Evolutionary conservation across 2,329 filamentous ascomycete species (phyloP), one percentile per base, ranked within the genome.

Genomic region (Ophiobolus disseminans): DNA sequence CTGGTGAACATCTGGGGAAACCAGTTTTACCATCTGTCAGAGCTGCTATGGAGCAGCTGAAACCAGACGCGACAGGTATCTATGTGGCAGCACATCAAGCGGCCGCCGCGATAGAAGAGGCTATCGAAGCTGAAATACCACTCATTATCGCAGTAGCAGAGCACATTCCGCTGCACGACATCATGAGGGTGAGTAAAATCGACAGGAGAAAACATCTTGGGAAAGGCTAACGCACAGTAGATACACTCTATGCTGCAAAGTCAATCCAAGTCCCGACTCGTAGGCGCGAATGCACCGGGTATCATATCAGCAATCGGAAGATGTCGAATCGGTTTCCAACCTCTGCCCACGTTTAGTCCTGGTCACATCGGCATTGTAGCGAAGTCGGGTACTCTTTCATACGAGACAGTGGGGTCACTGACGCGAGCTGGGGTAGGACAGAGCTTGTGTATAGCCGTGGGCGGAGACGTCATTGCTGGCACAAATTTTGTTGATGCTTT

Each of bases 341-440:
- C 89, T 4, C 75, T 92, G 10, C 82, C 86, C 0, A 90, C 86
- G 48, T 92, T 91, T 63, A 76, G 79, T 48, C 81, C 84, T 0
- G 89, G 88, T 0, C 81, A 83, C 47, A 78, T 93, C 17, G 89
- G 88, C 2, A 89, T 93, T 45, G 83, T 90, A 3, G 87, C 88
- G n/a, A 91, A 90, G 67, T 91, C 87, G 0, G 89, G 89, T 1
- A 93, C 89, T 0, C 74, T 93, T 31, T 90, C 87, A 53, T 93
- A 92, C 62, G 89, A 93, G 69, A 85, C 89, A 2, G 89, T 91
- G 1, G 89, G 86, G 0, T 86, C 87, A 1, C 85, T 89, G 19
- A 89, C 87, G 5, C 79, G 85, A 52, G 86, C 83, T n/a, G 88
- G 89, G 0, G 75, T 92, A 1, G 89, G 89, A 0, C 89, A 93